Conservation (phyloP, 345 rosid species). For the Ceriops tagal region DNA sequence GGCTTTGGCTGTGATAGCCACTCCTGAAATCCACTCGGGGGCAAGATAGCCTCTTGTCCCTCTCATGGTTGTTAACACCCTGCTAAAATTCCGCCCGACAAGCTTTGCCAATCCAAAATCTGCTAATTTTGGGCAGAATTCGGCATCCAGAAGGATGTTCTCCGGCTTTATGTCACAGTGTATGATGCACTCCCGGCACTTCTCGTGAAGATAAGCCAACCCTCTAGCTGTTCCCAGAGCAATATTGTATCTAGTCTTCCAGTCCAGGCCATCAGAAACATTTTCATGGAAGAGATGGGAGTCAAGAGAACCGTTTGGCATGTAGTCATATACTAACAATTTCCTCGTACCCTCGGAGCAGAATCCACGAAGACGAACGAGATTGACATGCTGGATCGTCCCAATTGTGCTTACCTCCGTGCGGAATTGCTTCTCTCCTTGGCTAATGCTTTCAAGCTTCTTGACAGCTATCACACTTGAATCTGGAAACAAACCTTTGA, state of each 20-base stretch:
- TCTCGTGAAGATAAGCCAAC: constrained; percentile 68
- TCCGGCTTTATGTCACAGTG: constrained; percentile 90
- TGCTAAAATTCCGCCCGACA: constrained; percentile 72
- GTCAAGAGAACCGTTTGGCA: constrained; percentile 74
- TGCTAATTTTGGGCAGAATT: constrained; percentile 71
- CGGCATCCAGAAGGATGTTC: constrained; percentile 67
- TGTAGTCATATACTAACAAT: constrained; percentile 69
- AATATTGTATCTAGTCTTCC: constrained; percentile 61
- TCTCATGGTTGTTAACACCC: constrained; percentile 77
- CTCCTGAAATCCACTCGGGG: constrained; percentile 89
- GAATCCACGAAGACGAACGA: constrained; percentile 80
- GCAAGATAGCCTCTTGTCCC: constrained; percentile 94
- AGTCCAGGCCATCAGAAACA: constrained; percentile 37
- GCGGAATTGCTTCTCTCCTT: constrained; percentile 90
- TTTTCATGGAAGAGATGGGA: constrained; percentile 42
- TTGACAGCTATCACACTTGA: constrained; percentile 71
- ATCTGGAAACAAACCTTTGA: constrained; percentile 64
- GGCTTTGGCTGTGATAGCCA: constrained; percentile 71
- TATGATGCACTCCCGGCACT: constrained; percentile 81
- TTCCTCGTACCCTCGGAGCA: constrained; percentile 65
- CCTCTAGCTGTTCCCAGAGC: constrained; percentile 84
- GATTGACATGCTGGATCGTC: constrained; percentile 73
- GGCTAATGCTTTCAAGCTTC: constrained; percentile 69
- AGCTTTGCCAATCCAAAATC: constrained; percentile 90
- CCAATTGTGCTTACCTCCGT: constrained; percentile 73